These are phyloP conservation scores for Phytophthora agathidicida DNA, from an alignment of 352 stramenopile species.

Conservation along the genomic window DNA sequence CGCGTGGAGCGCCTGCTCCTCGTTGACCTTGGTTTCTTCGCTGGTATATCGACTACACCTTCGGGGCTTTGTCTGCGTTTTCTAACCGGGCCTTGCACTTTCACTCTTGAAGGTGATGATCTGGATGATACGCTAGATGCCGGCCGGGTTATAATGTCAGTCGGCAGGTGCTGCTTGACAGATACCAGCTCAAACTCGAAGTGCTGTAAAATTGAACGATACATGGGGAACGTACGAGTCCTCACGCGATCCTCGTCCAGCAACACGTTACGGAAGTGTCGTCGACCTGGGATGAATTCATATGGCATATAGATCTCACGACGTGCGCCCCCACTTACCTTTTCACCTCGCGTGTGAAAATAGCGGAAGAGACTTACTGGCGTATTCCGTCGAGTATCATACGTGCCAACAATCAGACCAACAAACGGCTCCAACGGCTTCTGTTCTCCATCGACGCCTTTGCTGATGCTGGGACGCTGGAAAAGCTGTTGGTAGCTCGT, in stretches of 20 bases:
- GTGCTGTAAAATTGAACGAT: slow-evolving; percentile 45
- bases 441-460: slow-evolving; percentile 18
- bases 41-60: slow-evolving; percentile 11
- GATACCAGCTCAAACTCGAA: slow-evolving; percentile 25
- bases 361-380: slow-evolving; percentile 86
- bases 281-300: slow-evolving; percentile 60
- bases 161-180: slow-evolving; percentile 3
- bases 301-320: slow-evolving; percentile 74
- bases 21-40: slow-evolving; percentile 45
- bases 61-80: slow-evolving; percentile 52
- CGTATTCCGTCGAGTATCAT: slow-evolving; percentile 82
- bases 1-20: slow-evolving; percentile 15
- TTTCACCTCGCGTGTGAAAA: slow-evolving; percentile 79
- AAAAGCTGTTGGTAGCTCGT: slow-evolving; percentile 93
- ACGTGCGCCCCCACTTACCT: slow-evolving; percentile 57
- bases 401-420: slow-evolving; percentile 94
- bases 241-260: slow-evolving; percentile 45
- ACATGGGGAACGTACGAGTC: slow-evolving; percentile 41
- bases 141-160: neutral
- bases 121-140: slow-evolving; percentile 1
- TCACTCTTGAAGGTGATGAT: slow-evolving; percentile 19
- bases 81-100: slow-evolving; percentile 9
- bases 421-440: slow-evolving; percentile 89
- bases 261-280: slow-evolving; percentile 58
- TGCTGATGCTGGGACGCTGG: slow-evolving; percentile 42